phyloP scores from a whole-genome alignment of 2,329 filamentous ascomycete species.

The Aspergillus neoniger region DNA sequence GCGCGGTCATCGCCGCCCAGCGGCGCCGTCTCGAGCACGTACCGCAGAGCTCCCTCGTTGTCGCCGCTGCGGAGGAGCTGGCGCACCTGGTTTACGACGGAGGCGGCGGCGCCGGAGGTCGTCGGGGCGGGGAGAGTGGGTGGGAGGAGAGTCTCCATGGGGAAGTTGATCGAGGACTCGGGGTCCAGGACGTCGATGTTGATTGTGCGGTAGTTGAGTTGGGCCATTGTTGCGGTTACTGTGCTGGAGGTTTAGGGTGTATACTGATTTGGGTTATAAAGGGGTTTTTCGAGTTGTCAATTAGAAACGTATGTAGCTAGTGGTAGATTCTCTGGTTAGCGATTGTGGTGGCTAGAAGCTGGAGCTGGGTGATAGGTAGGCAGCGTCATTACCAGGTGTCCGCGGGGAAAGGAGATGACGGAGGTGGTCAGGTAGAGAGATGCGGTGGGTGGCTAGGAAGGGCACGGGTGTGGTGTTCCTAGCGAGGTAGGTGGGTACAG shows the following conservation, averaged over 20 bases:
- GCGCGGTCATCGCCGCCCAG: constrained; percentile 56
- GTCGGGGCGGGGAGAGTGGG: constrained; percentile 68
- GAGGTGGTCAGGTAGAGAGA: background rate
- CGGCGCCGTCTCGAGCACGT: constrained; percentile 81
- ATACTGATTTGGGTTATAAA: background rate
- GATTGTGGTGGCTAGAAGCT: background rate
- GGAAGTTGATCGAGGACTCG: constrained; percentile 89
- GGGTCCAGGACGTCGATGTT: constrained; percentile 90
- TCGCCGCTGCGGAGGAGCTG: constrained; percentile 87
- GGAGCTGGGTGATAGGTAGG: constrained; percentile 3
- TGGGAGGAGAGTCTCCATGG: constrained; percentile 78
- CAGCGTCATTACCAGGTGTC: constrained; percentile 2
- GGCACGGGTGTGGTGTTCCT: background rate
- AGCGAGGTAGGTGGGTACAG: background rate
- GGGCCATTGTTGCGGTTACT: constrained; percentile 38
- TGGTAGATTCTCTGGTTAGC: too few relatives aligned
- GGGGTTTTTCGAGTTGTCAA: background rate
- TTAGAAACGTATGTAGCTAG: background rate
- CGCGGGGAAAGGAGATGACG: constrained; percentile 10
- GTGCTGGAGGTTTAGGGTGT: background rate
- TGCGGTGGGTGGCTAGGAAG: background rate
- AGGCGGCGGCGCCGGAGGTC: constrained; percentile 75
- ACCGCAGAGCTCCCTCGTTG: constrained; percentile 79
- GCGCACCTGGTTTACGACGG: constrained; percentile 76
- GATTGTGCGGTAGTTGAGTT: constrained; percentile 77